Base-by-base conservation (phyloP, 345 rosid species). In the Euphorbia lathyris region DNA sequence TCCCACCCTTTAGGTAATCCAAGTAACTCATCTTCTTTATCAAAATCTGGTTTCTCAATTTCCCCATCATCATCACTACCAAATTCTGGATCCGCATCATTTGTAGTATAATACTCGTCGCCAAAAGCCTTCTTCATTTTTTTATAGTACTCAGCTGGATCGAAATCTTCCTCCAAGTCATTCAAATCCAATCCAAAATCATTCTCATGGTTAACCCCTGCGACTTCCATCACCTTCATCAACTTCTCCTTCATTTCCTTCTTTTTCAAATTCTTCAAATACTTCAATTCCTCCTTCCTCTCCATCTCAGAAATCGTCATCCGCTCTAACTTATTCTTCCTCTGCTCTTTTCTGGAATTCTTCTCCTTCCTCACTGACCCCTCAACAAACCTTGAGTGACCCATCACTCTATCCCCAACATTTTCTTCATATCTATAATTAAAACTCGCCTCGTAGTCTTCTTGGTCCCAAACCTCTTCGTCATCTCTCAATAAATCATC, bases 351-450 rank as follows among this genome's bases (percentile, higher is more conserved):
- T 83, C 98, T 87, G 0, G 92, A 56, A 12, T 58, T 86, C 20
- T 84, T 90, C 76, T 86, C 85, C 85, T 89, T 91, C 89, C 98
- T 88, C 58, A 94, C 97, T 0, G 97, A 82, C 12, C 88, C 97
- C 71, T 89, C 95, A 17, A 91, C 89, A 30, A 57, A 72, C 81
- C 98, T 80, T 0, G 97, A 84, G 60, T 88, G 84, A 32, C 95
- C 91, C 90, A 87, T 70, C 61, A 91, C 85, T 38, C 85, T 60
- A 68, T 88, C 98, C 25, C 81, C 96, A 7, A 59, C 80, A 71
- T 75, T 75, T 81, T 94, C 96, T 76, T 91, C 92, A 32, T 87
- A 84, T 72, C 97, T 81, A 66, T 70, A 94, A 13, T 69, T 81
- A 29, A 66, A 52, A 23, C 23, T 43, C 67, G 38, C 79, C 78